phyloP scores from a whole-genome alignment of 768 basidiomycete genomes.

The Austroboletus festivus region DNA sequence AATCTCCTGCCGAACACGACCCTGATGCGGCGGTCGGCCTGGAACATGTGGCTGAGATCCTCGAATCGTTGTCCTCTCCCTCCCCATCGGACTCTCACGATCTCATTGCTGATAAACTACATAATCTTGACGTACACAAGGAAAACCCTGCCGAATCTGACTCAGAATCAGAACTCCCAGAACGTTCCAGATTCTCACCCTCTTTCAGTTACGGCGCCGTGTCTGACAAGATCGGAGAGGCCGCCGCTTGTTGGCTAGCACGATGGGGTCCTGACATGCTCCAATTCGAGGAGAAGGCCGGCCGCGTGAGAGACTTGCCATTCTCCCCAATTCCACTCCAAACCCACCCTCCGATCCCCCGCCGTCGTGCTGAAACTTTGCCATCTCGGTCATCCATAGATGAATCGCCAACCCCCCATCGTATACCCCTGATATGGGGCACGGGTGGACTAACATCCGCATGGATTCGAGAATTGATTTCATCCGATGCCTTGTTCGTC shows the following conservation, averaged over 20 bases:
- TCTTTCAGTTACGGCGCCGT: slow-evolving; percentile 81
- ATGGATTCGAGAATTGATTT: slow-evolving; percentile 73
- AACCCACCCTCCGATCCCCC: slow-evolving; percentile 12
- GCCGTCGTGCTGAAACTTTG: slow-evolving; percentile 31
- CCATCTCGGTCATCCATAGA: slow-evolving; percentile 20
- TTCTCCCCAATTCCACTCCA: slow-evolving; percentile 15
- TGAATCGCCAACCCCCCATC: slow-evolving; percentile 11
- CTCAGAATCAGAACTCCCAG: slow-evolving; percentile 25
- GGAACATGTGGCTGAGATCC: slow-evolving; percentile 57
- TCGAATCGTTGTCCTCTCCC: slow-evolving; percentile 34
- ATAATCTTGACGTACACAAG: slow-evolving; percentile 33
- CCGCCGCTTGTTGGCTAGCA: slow-evolving; percentile 81
- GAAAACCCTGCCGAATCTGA: slow-evolving; percentile 37
- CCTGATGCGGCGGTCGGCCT: slow-evolving; percentile 66
- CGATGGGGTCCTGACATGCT: slow-evolving; percentile 85
- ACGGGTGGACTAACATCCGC: slow-evolving; percentile 65
- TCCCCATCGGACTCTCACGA: slow-evolving; percentile 16
- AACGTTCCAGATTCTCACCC: slow-evolving; percentile 24
- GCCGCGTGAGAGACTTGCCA: slow-evolving; percentile 14
- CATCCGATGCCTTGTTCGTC: slow-evolving; percentile 79
- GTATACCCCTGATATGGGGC: slow-evolving; percentile 64
- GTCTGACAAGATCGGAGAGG: slow-evolving; percentile 89
- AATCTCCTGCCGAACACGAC: slow-evolving; percentile 40
- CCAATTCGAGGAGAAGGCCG: slow-evolving; percentile 48
- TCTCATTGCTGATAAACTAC: slow-evolving; percentile 29